Base-by-base conservation (phyloP, 140 eudicot genomes). In the Stevia rebaudiana region DNA sequence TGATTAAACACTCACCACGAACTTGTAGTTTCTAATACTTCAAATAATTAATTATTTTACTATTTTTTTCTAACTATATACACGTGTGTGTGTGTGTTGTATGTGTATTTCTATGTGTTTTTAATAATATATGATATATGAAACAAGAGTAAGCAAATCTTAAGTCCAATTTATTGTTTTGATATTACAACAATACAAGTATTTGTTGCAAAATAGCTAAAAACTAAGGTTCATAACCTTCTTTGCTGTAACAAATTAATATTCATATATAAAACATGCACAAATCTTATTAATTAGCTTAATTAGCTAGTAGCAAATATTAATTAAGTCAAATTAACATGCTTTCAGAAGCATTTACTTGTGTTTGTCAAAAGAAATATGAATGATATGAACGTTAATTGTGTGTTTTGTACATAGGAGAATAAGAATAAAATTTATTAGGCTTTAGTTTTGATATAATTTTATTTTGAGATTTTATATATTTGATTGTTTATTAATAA, bases 21-120 rank as follows among this genome's bases (percentile, higher is more conserved):
- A 42, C 61, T 64, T 73, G 42, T 54, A 73, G 60, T 73, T 64
- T 50, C 44, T 18, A 39, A 31, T n/a, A 21, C 17, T 36, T n/a
- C n/a, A n/a, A n/a, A n/a, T n/a, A n/a, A n/a, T 55, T 3, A 6
- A 56, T 31, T 28, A 33, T 17, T 31, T 30, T 30, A 56, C 63
- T 7, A 0, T 28, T 28, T 28, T 31, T 30, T n/a, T 31, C 11
- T 12, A 31, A 48, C 18, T 8, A 19, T 15, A 17, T 19, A 47
- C 0, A 18, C 5, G 8, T 18, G 17, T 46, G 23, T 46, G n/a
- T 46, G 23, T 18, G 3, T 47, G 53, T 36, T 3, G 7, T 0
- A 35, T 4, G 4, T 0, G 23, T 46, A 18, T 47, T 17, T 47
- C 53, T 17, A 11, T 47, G 23, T 47, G 11, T 47, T 47, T 47